Base-by-base conservation (phyloP, 169 alveolate genomes). In the Eimeria maxima region DNA sequence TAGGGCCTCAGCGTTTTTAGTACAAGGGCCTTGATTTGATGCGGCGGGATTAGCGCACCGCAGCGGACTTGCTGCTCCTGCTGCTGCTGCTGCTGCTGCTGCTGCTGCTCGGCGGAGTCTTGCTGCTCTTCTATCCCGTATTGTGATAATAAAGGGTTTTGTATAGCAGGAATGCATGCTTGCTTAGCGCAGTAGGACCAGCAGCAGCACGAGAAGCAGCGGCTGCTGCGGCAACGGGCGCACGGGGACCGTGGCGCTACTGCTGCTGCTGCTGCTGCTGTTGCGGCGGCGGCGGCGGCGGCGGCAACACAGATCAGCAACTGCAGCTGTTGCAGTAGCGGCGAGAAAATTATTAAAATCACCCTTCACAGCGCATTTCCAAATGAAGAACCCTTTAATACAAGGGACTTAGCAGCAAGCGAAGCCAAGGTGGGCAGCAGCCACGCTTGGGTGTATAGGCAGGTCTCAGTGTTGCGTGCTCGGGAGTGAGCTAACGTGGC, bases 181-280 rank as follows among this genome's bases (percentile, higher is more conserved):
- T 53, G 18, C 67, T 69, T 86, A 86, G 93, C 93, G 93, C 63
- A 60, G 78, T 38, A 16, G 80, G 29, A 55, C 81, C 93, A 38
- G 93, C 93, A 57, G 93, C 80, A 57, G 93, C 74, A 81, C 86
- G 60, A 81, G 71, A 81, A 57, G 93, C 93, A 57, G 93, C 93
- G 5, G 80, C 80, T 24, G 76, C 93, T 29, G 93, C 78, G 93
- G 73, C 90, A 81, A 47, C 71, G 90, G 90, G 93, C 78, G 93
- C 93, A 84, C 93, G 90, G 90, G 90, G 90, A 81, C 90, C 90
- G 93, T 44, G 50, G 76, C 92, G 92, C 92, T 55, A 78, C 92
- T 55, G 92, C 92, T 55, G 92, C 92, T 55, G 92, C 92, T 29
- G 92, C 92, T 80, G 92, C 92, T 84, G 92, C 50, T 81, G 90